Evolutionary conservation across 768 basidiomycete genomes (phyloP), one percentile per base, ranked within the genome.

Genomic region (Lanmaoa pseudosensibilis): DNA sequence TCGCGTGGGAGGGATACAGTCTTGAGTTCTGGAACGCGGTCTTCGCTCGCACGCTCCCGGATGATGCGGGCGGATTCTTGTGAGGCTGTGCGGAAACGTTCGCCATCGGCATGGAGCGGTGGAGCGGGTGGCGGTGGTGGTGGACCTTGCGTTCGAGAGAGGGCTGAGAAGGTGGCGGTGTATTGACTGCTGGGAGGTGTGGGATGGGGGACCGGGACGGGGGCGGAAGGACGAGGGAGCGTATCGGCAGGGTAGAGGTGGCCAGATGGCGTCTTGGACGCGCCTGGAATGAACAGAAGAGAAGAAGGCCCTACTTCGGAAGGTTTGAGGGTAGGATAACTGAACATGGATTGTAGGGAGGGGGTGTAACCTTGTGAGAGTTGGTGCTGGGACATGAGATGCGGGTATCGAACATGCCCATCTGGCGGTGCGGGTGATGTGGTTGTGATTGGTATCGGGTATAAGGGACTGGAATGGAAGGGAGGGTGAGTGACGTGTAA

Each of bases 311-410:
- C 71, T 40, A 70, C 65, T 54, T 75, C 71, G 40, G 71, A 63
- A 49, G 68, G 59, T 69, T 63, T 58, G 70, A 71, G 60, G 67
- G 55, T 65, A 55, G 60, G 65, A 73, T 66, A 70, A 66, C 67
- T 57, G 69, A 90, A 90, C 87, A 90, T 91, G 23, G 88, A 90
- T 52, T 82, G 81, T n/a, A 86, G 69, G 6, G 88, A 90, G 1
- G 90, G 90, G 25, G 79, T 80, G 65, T 92, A 92, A 38, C 90
- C 90, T 65, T 92, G 90, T 49, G 74, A 78, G 54, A 83, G 80
- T 69, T 92, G 90, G 56, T 92, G 91, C 54, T 82, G 81, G 1
- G 86, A 84, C 90, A 92, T 92, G 34, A 92, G 80, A 16, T 82
- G 76, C 1, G 89, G 88, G 63, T 88, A 89, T 34, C 78, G 78